phyloP scores from a whole-genome alignment of 2,329 filamentous ascomycete genomes.

The Phaeoacremonium minimum region DNA sequence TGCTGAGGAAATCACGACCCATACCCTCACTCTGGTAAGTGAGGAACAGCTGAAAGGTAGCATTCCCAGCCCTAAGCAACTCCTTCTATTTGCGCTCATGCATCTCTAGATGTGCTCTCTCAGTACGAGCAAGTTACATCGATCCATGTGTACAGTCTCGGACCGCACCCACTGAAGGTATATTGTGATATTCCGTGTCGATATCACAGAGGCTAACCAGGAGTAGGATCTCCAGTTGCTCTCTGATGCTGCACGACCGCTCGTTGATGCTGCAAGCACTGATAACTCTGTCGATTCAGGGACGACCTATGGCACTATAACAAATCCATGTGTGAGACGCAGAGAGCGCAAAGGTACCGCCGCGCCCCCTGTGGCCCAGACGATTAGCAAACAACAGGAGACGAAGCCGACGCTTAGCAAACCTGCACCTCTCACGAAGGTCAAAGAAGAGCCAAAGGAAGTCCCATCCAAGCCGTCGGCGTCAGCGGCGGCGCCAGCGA shows the following conservation, averaged over 20 bases:
- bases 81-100: background rate
- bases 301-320: conserved; percentile 68
- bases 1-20: conserved; percentile 47
- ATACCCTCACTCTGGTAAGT: conserved; percentile 61
- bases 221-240: conserved; percentile 61
- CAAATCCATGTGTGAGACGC: conserved; percentile 62
- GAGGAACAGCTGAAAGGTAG: conserved; percentile 70
- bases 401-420: conserved; percentile 21
- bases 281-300: conserved; percentile 57
- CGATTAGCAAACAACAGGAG: conserved; percentile 21
- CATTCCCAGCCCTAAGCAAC: background rate
- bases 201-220: conserved; percentile 2
- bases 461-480: conserved; percentile 18
- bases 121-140: conserved; percentile 70
- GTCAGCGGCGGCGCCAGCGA: conserved; percentile 28
- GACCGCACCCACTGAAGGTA: conserved; percentile 64
- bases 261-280: conserved; percentile 47
- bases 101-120: conserved; percentile 56
- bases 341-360: conserved; percentile 36
- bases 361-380: conserved; percentile 18
- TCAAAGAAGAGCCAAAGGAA: conserved; percentile 32
- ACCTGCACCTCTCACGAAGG: conserved; percentile 14
- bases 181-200: background rate
- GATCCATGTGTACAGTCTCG: conserved; percentile 84
- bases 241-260: conserved; percentile 63